Percentiles rank a stretch among this genome's conserved stretches.
Evolutionary conservation across 2,329 filamentous ascomycete species (phyloP).

Genomic region (Ceratocystis cacaofunesta): DNA sequence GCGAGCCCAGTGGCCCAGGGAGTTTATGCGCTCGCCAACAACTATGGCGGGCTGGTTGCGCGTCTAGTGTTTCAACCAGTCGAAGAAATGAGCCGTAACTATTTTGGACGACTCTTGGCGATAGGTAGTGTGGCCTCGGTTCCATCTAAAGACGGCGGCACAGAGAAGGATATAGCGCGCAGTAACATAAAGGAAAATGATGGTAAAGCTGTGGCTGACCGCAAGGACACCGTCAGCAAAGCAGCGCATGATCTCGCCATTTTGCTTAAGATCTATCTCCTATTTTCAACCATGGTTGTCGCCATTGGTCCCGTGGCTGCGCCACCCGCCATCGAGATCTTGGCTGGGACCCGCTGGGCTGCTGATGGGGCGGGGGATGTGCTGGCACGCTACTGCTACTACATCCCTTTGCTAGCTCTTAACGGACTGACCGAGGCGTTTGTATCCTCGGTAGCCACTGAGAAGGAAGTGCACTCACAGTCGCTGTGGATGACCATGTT

Average conservation of each 20-base stretch:
- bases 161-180: neutral
- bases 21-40: constrained; percentile 81
- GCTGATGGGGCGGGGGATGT: constrained; percentile 57
- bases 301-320: constrained; percentile 62
- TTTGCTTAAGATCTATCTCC: constrained; percentile 56
- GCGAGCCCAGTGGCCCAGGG: constrained; percentile 71
- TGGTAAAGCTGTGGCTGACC: constrained; percentile 11
- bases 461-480: constrained; percentile 60
- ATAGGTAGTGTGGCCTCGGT: constrained; percentile 15
- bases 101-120: constrained; percentile 68
- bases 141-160: neutral
- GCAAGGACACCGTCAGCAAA: constrained; percentile 25
- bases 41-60: constrained; percentile 81
- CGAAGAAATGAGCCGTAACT: constrained; percentile 80
- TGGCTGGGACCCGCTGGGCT: constrained; percentile 67
- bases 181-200: neutral
- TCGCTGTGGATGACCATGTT: constrained; percentile 74
- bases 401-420: constrained; percentile 79
- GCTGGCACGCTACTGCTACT: constrained; percentile 73
- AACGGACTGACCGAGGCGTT: constrained; percentile 91
- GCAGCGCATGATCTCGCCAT: constrained; percentile 40
- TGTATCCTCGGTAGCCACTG: constrained; percentile 69
- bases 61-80: constrained; percentile 86
- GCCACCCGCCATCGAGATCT: constrained; percentile 53
- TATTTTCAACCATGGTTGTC: constrained; percentile 55